Evolutionary conservation across 208 protist species (phyloP).

Genomic region (Leishmania tropica): DNA sequence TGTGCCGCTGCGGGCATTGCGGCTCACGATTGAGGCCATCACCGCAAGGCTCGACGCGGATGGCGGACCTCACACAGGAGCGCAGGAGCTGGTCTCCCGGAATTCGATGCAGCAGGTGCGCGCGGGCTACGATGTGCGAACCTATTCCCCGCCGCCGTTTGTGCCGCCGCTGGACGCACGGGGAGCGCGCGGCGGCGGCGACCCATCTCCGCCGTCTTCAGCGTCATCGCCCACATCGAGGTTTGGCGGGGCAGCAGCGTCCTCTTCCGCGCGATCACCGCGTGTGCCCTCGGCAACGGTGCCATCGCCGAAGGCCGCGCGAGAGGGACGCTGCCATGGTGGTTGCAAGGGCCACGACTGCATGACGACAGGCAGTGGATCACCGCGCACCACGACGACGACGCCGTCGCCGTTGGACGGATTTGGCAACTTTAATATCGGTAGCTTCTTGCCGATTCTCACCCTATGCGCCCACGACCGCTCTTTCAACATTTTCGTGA

Average conservation of each 20-base stretch:
- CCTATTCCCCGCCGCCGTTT: slow-evolving; percentile 1
- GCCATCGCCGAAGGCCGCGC: neutral
- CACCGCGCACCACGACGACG: neutral
- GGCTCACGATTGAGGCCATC: slow-evolving; percentile 9
- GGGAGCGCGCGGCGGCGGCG: neutral
- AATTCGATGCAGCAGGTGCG: neutral
- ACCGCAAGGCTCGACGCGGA: slow-evolving; percentile 3
- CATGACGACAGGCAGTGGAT: neutral
- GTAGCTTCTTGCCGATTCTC: slow-evolving; percentile 4
- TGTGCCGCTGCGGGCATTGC: slow-evolving; percentile 16
- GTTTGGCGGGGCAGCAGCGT: neutral
- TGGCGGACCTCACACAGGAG: slow-evolving; percentile 11
- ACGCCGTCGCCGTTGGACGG: neutral
- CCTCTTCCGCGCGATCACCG: neutral
- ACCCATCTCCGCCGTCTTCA: neutral
- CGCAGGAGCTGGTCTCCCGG: neutral
- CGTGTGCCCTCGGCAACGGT: neutral
- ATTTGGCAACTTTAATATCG: slow-evolving; percentile 23
- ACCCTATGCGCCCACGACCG: slow-evolving; percentile 19
- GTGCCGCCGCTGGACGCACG: neutral
- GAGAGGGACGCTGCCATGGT: neutral
- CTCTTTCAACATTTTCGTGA: slow-evolving; percentile 13
- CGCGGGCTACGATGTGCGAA: neutral
- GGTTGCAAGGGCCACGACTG: neutral
- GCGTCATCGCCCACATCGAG: neutral